phyloP scores from a whole-genome alignment of 2,329 filamentous ascomycete species.

The Akanthomyces lecanii region DNA sequence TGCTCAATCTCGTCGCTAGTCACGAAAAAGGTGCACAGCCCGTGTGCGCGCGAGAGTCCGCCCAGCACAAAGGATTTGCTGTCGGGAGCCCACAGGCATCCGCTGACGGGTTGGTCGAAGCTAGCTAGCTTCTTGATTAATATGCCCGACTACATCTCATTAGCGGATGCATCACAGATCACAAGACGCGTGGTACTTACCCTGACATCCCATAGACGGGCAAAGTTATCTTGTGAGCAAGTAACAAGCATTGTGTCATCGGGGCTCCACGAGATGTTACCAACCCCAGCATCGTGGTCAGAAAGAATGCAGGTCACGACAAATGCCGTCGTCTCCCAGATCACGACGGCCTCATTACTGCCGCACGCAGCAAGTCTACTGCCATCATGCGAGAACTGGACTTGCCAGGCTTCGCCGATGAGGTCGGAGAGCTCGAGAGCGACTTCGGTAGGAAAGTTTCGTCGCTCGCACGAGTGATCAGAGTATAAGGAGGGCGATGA shows the following conservation, averaged over 20 bases:
- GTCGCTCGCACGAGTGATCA: conserved; percentile 78
- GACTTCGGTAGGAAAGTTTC: conserved; percentile 71
- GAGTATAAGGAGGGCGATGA: conserved; percentile 79
- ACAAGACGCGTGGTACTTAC: conserved; percentile 41
- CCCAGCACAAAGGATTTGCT: conserved; percentile 74
- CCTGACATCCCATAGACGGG: conserved; percentile 68
- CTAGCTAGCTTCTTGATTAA: conserved; percentile 61
- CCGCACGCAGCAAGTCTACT: conserved; percentile 78
- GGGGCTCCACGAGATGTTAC: conserved; percentile 85
- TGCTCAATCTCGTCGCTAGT: conserved; percentile 58
- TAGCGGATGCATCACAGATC: conserved; percentile 18
- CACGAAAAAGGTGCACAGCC: conserved; percentile 68
- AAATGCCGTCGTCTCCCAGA: conserved; percentile 77
- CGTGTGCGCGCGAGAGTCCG: conserved; percentile 62
- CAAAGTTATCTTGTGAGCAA: conserved; percentile 70
- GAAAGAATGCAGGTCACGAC: conserved; percentile 57
- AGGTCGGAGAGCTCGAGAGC: conserved; percentile 69
- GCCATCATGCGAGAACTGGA: conserved; percentile 87
- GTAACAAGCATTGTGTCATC: conserved; percentile 83
- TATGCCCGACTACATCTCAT: conserved; percentile 51
- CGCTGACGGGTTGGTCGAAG: conserved; percentile 80
- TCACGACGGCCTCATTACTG: conserved; percentile 66
- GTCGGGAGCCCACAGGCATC: conserved; percentile 84
- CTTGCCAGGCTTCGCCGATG: conserved; percentile 82
- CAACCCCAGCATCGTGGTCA: conserved; percentile 67